Evolutionary conservation across 106 monocot genomes (phyloP).

Genomic region (Dioscorea zingiberensis): DNA sequence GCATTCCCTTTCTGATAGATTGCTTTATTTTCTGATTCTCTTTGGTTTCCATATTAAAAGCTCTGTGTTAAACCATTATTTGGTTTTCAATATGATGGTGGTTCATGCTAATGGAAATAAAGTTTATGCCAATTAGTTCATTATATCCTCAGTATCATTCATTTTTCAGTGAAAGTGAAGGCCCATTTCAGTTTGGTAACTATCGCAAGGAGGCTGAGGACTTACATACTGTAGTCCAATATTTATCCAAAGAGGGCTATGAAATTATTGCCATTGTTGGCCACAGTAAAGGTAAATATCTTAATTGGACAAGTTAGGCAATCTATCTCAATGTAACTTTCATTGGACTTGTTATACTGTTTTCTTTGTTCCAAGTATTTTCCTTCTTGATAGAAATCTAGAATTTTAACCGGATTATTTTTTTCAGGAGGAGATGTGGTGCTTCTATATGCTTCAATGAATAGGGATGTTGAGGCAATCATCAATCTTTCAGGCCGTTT

Average conservation of each 20-base stretch:
- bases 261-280: constrained; percentile 32
- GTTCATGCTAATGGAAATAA: neutral
- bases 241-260: constrained; percentile 19
- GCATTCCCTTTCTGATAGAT: neutral
- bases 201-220: constrained; percentile 52
- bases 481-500: constrained; percentile 45
- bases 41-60: neutral
- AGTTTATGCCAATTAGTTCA: neutral
- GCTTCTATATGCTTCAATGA: constrained; percentile 41
- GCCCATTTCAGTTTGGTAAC: constrained; percentile 48
- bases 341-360: neutral
- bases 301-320: no score
- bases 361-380: neutral
- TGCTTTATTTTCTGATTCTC: neutral
- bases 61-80: no score
- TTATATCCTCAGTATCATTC: neutral
- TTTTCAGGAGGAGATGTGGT: constrained; percentile 45
- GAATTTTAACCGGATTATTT: neutral
- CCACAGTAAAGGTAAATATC: constrained; percentile 36
- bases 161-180: constrained; percentile 34
- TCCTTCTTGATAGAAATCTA: neutral
- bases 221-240: constrained; percentile 20
- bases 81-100: neutral
- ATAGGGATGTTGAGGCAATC: constrained; percentile 28
- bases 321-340: neutral